Evolutionary conservation across 2,329 filamentous ascomycete genomes (phyloP).

Genomic region (Teratosphaeria zuluensis): DNA sequence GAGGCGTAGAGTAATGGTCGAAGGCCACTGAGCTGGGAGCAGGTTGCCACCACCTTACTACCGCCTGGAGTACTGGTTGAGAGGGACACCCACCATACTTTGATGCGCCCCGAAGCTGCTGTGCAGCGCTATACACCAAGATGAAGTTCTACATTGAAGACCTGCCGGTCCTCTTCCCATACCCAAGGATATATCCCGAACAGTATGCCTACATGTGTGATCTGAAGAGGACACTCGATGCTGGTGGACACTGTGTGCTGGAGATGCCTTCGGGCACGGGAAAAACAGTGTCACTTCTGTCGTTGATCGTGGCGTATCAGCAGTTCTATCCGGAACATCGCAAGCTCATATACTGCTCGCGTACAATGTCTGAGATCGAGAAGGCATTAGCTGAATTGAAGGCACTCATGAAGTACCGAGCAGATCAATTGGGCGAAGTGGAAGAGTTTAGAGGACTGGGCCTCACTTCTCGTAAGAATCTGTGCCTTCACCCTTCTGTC

Average conservation of each 20-base stretch:
- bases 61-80: background rate
- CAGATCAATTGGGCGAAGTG: slow-evolving; percentile 75
- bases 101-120: background rate
- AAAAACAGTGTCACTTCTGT: slow-evolving; percentile 91
- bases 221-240: slow-evolving; percentile 82
- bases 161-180: slow-evolving; percentile 63
- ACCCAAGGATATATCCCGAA: slow-evolving; percentile 61
- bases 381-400: slow-evolving; percentile 90
- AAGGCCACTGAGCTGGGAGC: background rate
- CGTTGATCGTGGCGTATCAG: slow-evolving; percentile 93
- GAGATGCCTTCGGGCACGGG: slow-evolving; percentile 99
- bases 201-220: slow-evolving; percentile 37
- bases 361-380: slow-evolving; percentile 99
- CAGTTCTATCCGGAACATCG: slow-evolving; percentile 85
- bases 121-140: background rate
- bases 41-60: background rate
- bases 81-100: background rate
- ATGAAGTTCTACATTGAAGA: slow-evolving; percentile 79
- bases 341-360: slow-evolving; percentile 97
- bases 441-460: slow-evolving; percentile 92
- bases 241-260: slow-evolving; percentile 86
- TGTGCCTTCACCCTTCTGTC: slow-evolving; percentile 92
- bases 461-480: slow-evolving; percentile 89
- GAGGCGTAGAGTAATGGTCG: background rate
- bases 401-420: slow-evolving; percentile 86